Base-by-base conservation (phyloP, 805 yeast species). In the Candida loeiensis region DNA sequence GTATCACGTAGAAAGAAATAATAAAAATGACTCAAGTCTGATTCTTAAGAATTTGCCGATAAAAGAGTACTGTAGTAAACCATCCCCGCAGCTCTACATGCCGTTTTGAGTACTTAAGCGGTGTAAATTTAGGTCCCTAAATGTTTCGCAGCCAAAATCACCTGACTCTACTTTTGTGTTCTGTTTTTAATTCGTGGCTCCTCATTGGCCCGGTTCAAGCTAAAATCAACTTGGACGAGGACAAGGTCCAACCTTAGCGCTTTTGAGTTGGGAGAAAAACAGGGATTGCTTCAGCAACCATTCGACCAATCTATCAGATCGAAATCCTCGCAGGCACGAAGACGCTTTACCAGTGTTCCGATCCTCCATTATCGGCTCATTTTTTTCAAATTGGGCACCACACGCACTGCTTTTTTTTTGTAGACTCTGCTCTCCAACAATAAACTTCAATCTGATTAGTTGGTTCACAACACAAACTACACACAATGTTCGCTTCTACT, bases 401-500 rank as follows among this genome's bases (percentile, higher is more conserved):
- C 33, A 30, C 33, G 33, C 33, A 6, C 16, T 18, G 4, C 15
- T 14, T 30, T 30, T 30, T 30, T 30, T 17, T 30, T 30, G 33
- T 16, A 30, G 33, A 30, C 33, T 30, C 33, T 30, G 33, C 33
- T 16, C 33, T 28, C 33, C 38, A 36, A 24, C 33, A 36, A 36
- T 30, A 36, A 36, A 28, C 24, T 36, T 27, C 33, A 36, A 36
- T 36, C 36, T 37, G 40, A 37, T 31, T 37, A 32, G 30, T 37
- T 37, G 36, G 41, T 37, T 37, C 37, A 17, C 30, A 37, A 38
- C 36, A 27, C 35, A 25, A 37, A 21, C 29, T 14, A 24, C 15
- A 29, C 35, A 16, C 40, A 25, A 69, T 68, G 73, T 50, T 67
- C 45, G 49, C 71, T 43, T 52, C 70, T 27, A 48, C 68, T 40